Percentiles rank a stretch among this genome's conserved stretches.
These are phyloP conservation scores for Theileria parva DNA, from an alignment of 169 alveolate genomes.

Conservation along the genomic window DNA sequence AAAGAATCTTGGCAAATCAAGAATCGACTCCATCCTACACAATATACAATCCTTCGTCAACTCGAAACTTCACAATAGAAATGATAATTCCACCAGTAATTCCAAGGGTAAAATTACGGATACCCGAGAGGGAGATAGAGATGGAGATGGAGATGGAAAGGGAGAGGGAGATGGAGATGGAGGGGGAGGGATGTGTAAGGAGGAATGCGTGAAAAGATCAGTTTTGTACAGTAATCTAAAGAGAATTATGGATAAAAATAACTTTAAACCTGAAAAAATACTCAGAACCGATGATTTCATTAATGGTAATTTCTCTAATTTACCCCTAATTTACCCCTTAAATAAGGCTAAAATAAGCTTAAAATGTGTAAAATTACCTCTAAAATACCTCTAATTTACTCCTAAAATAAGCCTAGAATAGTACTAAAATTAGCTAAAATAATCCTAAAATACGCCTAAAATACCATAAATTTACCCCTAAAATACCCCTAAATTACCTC, in stretches of 20 bases:
- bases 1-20: constrained; percentile 39
- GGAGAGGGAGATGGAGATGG: background rate
- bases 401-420: no score
- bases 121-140: background rate
- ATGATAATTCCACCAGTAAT: background rate
- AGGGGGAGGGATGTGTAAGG: background rate
- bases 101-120: background rate
- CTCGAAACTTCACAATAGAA: background rate
- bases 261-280: constrained; percentile 19
- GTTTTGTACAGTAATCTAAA: background rate
- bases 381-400: no score
- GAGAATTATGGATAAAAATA: constrained; percentile 4
- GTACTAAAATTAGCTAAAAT: background rate
- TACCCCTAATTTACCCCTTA: no score
- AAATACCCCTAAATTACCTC: no score
- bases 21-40: constrained; percentile 37
- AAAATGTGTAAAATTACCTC: background rate
- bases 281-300: constrained; percentile 32
- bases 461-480: no score
- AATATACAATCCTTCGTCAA: constrained; percentile 13
- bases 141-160: background rate
- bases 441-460: no score
- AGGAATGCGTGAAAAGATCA: background rate
- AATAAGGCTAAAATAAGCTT: background rate
- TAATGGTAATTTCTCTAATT: constrained; percentile 25